Evolutionary conservation across 345 rosid species (phyloP).

Genomic region (Arabis alpina): DNA sequence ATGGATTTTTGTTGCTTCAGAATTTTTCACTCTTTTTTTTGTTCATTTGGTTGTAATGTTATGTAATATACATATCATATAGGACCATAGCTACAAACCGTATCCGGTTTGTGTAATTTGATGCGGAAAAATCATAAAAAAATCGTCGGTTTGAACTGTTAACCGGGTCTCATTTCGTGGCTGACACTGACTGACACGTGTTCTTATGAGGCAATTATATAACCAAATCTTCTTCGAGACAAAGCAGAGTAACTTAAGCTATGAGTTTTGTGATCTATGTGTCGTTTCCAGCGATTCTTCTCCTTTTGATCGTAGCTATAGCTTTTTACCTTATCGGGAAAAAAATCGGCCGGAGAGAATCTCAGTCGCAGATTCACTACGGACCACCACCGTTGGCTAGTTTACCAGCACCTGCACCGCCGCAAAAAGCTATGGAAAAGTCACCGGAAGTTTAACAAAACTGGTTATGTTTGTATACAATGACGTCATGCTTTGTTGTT

Average conservation of each 20-base stretch:
- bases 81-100: constrained; percentile 42
- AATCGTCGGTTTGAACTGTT: constrained; percentile 28
- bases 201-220: neutral
- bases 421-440: constrained; percentile 31
- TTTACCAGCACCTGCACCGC: constrained; percentile 33
- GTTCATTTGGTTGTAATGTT: constrained; percentile 41
- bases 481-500: constrained; percentile 23
- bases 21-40: constrained; percentile 24
- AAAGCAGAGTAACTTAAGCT: neutral
- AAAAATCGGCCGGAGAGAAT: constrained; percentile 40
- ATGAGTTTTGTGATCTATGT: constrained; percentile 42
- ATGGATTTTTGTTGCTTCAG: constrained; percentile 40
- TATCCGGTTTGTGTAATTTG: constrained; percentile 40
- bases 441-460: constrained; percentile 28
- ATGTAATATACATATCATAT: constrained; percentile 40
- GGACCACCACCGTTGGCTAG: constrained; percentile 28
- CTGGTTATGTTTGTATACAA: neutral
- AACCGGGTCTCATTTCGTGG: neutral
- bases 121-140: constrained; percentile 19
- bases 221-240: neutral
- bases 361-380: constrained; percentile 9
- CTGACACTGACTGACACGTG: constrained; percentile 24
- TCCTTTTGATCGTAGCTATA: constrained; percentile 40
- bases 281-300: constrained; percentile 44
- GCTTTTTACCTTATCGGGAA: constrained; percentile 38